Percentiles rank a stretch among this genome's conserved stretches.
Evolutionary conservation across 2,329 filamentous ascomycete species (phyloP).

Genomic region (Penicillium palitans): DNA sequence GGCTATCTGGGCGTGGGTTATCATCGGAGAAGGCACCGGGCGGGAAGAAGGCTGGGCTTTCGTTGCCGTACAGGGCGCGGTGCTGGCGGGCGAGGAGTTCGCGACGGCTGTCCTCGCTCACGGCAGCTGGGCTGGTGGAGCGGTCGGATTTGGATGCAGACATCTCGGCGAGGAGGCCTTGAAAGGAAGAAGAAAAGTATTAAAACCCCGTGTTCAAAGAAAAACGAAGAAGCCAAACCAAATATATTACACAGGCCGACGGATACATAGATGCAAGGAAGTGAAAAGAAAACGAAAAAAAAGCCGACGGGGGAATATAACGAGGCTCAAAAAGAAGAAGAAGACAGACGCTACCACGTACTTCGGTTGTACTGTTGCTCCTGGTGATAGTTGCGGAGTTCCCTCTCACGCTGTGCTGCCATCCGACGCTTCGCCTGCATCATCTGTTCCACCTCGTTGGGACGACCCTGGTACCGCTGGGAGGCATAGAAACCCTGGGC

Average conservation of each 20-base stretch:
- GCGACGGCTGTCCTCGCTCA: slow-evolving; percentile 94
- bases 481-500: slow-evolving; percentile 91
- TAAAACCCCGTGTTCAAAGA: slow-evolving; percentile 43
- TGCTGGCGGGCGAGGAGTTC: slow-evolving; percentile 95
- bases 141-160: slow-evolving; percentile 78
- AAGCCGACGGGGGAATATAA: slow-evolving; percentile 34
- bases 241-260: slow-evolving; percentile 47
- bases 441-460: slow-evolving; percentile 94
- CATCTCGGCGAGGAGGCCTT: slow-evolving; percentile 67
- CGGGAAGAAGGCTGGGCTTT: slow-evolving; percentile 66
- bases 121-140: slow-evolving; percentile 76
- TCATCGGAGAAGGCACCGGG: slow-evolving; percentile 69
- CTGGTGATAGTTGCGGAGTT: slow-evolving; percentile 99
- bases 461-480: slow-evolving; percentile 86
- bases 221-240: slow-evolving; percentile 28
- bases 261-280: slow-evolving; percentile 44
- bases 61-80: slow-evolving; percentile 84
- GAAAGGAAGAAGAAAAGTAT: slow-evolving; percentile 40
- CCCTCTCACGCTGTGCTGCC: slow-evolving; percentile 97
- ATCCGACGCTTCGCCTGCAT: slow-evolving; percentile 99
- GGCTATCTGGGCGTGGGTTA: slow-evolving; percentile 64
- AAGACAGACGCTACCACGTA: slow-evolving; percentile 54
- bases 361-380: slow-evolving; percentile 99
- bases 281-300: slow-evolving; percentile 8
- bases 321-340: slow-evolving; percentile 34